Percentiles rank a stretch among this genome's conserved stretches.
These are phyloP conservation scores for Eutrema japonicum DNA, from an alignment of 345 rosid species.

Conservation along the genomic window DNA sequence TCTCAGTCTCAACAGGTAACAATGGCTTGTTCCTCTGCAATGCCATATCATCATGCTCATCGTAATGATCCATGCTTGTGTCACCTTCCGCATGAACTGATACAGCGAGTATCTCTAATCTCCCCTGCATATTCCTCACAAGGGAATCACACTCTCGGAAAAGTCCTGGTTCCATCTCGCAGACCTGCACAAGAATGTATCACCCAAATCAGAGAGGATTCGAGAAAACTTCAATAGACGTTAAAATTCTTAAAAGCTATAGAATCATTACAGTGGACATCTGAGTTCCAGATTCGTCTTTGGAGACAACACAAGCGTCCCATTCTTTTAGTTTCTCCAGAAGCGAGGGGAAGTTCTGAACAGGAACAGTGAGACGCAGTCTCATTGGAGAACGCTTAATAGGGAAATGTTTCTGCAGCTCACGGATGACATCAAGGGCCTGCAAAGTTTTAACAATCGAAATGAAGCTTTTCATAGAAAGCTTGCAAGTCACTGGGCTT, in stretches of 20 bases:
- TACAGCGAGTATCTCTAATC: conserved; percentile 85
- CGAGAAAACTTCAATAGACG: too few relatives aligned
- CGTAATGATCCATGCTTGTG: conserved; percentile 73
- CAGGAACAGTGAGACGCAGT: conserved; percentile 62
- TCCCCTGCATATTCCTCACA: conserved; percentile 83
- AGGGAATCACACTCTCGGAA: conserved; percentile 78
- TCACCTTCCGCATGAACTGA: conserved; percentile 94
- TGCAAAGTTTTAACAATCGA: conserved; percentile 37
- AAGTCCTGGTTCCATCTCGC: conserved; percentile 84
- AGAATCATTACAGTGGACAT: conserved; percentile 67
- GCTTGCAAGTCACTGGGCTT: background rate
- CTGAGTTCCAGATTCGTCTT: conserved; percentile 74
- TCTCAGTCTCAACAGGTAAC: conserved; percentile 46
- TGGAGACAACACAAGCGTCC: conserved; percentile 69
- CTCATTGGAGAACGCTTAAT: conserved; percentile 94
- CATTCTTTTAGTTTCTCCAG: conserved; percentile 66
- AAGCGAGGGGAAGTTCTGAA: conserved; percentile 52
- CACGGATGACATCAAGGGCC: conserved; percentile 93
- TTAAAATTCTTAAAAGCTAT: background rate
- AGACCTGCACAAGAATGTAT: conserved; percentile 53
- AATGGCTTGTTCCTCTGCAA: conserved; percentile 38
- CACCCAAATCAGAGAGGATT: background rate
- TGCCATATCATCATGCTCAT: conserved; percentile 65
- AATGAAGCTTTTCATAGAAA: conserved; percentile 4
- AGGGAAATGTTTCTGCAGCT: conserved; percentile 95